A percentile compares a stretch with the other conserved stretches of the same genome.
Evolutionary conservation across 345 rosid species (phyloP).

Genomic region (Crucihimalaya himalaica): DNA sequence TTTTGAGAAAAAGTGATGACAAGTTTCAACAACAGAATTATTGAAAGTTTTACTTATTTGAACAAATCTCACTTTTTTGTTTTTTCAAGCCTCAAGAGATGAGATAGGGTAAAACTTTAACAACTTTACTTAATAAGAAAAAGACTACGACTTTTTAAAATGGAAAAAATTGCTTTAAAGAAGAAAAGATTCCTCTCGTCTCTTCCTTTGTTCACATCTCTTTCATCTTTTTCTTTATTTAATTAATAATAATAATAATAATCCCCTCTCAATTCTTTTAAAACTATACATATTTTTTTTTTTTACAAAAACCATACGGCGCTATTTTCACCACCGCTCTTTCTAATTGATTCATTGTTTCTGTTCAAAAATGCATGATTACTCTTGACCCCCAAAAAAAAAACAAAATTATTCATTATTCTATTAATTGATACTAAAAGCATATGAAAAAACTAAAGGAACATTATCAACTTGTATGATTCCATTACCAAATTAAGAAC

Average conservation of each 20-base stretch:
- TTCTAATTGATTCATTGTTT: background rate
- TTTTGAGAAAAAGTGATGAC: background rate
- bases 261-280: slow-evolving; percentile 5
- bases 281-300: background rate
- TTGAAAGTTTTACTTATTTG: background rate
- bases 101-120: background rate
- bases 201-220: slow-evolving; percentile 36
- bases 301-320: slow-evolving; percentile 11
- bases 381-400: background rate
- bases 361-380: background rate
- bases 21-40: slow-evolving; percentile 24
- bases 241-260: too few species aligned
- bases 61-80: background rate
- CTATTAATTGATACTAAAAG: background rate
- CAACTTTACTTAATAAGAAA: slow-evolving; percentile 24
- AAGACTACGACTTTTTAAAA: slow-evolving; percentile 11
- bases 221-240: slow-evolving; percentile 9
- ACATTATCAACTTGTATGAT: background rate
- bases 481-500: background rate
- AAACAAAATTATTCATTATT: too few species aligned
- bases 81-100: background rate
- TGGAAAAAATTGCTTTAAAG: slow-evolving; percentile 3
- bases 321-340: slow-evolving; percentile 20
- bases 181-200: slow-evolving; percentile 42
- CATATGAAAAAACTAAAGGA: background rate